Percentiles rank a stretch among this genome's conserved stretches.
Conservation (phyloP, 2,329 filamentous ascomycete genomes). For the Fusarium concolor region DNA sequence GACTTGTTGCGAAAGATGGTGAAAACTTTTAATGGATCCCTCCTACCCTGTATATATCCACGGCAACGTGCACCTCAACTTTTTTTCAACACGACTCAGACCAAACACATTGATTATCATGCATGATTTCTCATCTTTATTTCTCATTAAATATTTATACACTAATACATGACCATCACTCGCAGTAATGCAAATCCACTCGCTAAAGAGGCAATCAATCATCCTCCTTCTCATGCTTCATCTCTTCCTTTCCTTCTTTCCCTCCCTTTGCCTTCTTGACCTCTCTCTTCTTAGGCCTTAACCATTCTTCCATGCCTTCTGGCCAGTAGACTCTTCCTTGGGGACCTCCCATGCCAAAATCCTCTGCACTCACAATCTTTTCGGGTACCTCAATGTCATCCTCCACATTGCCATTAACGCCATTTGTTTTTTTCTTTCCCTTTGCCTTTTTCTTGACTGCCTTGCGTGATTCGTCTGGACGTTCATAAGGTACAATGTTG, state of each 20-base stretch:
- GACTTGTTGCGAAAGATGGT: background rate
- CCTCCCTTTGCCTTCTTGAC: conserved; percentile 60
- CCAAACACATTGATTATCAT: too few species aligned
- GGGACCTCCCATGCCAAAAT: conserved; percentile 87
- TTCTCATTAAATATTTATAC: background rate
- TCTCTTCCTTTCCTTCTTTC: conserved; percentile 37
- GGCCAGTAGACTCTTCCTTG: conserved; percentile 91
- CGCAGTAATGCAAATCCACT: background rate
- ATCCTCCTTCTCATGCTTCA: conserved; percentile 36
- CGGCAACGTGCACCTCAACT: background rate
- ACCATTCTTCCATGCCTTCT: conserved; percentile 88
- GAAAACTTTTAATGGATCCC: conserved; percentile 29
- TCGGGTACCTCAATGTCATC: conserved; percentile 54
- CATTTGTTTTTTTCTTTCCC: conserved; percentile 52
- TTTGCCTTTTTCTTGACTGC: conserved; percentile 55
- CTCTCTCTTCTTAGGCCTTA: conserved; percentile 81
- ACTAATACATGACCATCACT: background rate
- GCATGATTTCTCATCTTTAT: too few species aligned
- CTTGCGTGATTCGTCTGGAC: conserved; percentile 76
- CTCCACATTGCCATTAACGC: conserved; percentile 51
- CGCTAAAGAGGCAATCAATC: background rate
- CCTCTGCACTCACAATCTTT: conserved; percentile 69
- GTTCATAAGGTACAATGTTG: conserved; percentile 80
- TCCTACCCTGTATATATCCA: conserved; percentile 17
- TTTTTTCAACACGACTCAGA: background rate